Percentiles rank a stretch among this genome's conserved stretches.
phyloP scores from a whole-genome alignment of 805 yeast genomes.

The Yarrowia keelungensis region DNA sequence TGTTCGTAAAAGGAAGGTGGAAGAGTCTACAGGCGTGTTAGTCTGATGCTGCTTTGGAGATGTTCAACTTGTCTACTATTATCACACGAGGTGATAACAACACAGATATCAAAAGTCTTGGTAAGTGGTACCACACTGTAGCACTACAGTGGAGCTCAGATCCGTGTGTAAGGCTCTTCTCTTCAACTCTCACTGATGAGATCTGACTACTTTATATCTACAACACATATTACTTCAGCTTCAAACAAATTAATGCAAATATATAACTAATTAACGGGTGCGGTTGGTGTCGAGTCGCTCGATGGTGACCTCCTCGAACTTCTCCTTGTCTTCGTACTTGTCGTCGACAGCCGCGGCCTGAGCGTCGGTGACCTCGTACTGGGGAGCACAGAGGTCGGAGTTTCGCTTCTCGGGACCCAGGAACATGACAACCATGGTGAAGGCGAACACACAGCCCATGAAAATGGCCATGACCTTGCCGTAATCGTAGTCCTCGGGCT shows the following conservation, averaged over 20 bases:
- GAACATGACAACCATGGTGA: conserved; percentile 56
- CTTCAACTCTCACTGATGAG: too few species aligned
- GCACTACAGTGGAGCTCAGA: too few species aligned
- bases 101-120: too few species aligned
- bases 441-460: conserved; percentile 69
- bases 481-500: conserved; percentile 58
- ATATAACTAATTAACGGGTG: conserved; percentile 8
- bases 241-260: conserved; percentile 4
- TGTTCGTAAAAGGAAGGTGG: too few species aligned
- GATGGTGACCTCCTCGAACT: conserved; percentile 16
- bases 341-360: not conserved
- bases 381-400: conserved; percentile 41
- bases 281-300: conserved; percentile 17
- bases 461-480: conserved; percentile 75
- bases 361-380: conserved; percentile 40
- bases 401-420: conserved; percentile 63
- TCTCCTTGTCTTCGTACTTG: not conserved
- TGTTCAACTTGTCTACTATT: too few species aligned
- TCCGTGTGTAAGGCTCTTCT: too few species aligned
- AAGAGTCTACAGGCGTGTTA: too few species aligned
- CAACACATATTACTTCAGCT: too few species aligned
- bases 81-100: too few species aligned
- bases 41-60: too few species aligned
- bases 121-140: too few species aligned
- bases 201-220: too few species aligned